Evolutionary conservation across 2,329 filamentous ascomycete genomes (phyloP), one percentile per base, ranked within the genome.

Genomic region (Emmonsiellopsis sp.): DNA sequence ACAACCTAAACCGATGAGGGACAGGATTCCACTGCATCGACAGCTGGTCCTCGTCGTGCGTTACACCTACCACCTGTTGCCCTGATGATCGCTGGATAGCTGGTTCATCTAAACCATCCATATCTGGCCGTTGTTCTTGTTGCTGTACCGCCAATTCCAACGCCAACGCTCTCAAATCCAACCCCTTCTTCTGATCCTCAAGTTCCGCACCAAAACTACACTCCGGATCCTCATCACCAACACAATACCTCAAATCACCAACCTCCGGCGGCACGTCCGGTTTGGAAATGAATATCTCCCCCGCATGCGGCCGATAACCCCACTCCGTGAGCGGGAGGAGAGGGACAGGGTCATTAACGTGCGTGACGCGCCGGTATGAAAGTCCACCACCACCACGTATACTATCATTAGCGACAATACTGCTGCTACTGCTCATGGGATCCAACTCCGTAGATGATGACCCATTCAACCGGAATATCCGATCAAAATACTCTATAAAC

Each of bases 221-320:
- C 0, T 70, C 65, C 1, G 73, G 70, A 64, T 97, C 93, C 47
- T 80, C 76, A 58, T 87, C 79, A 4, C 92, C 90, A 2, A 72
- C 65, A 64, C 93, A 97, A 20, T 83, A 67, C 9, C 75, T 72
- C n/a, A 96, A 67, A 65, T 97, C 89, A 2, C 72, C 74, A 1
- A 83, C 70, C 0, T 77, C 75, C 0, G 89, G 89, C 9, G 87
- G 80, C 6, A 96, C 74, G 11, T 80, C 76, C 2, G 77, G 64
- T 66, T 89, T 92, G 16, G 79, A 77, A 57, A 97, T 95, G 70
- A 82, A 94, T 45, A 96, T 82, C 71, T 98, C 93, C 10, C 91
- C 90, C 1, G 83, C 84, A 68, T 97, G 93, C 64, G 88, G 82
- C 35, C 76, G 74, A 67, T 91, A 98, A 4, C 89, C 90, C 90